phyloP scores from a whole-genome alignment of 352 stramenopile species.

The Elongisporangium anandrum region DNA sequence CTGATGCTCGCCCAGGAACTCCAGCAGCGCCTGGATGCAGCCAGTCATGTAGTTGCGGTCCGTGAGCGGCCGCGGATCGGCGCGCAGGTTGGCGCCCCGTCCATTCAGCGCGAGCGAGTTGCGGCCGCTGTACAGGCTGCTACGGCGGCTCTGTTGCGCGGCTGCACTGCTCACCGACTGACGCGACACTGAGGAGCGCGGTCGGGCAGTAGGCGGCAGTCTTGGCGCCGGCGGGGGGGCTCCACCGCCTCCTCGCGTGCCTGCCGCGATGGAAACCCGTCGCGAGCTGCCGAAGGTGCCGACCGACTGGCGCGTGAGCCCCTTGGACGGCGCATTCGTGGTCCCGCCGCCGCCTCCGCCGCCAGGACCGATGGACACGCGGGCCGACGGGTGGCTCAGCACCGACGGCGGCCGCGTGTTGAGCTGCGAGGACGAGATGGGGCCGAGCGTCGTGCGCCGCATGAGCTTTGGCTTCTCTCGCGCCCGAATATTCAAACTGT shows the following conservation, averaged over 20 bases:
- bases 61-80: slow-evolving; percentile 79
- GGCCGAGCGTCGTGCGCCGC: slow-evolving; percentile 80
- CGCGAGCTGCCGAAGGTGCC: slow-evolving; percentile 28
- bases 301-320: slow-evolving; percentile 58
- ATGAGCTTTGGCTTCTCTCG: slow-evolving; percentile 20
- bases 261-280: slow-evolving; percentile 41
- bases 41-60: slow-evolving; percentile 93
- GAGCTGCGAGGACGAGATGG: slow-evolving; percentile 82
- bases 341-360: slow-evolving; percentile 6
- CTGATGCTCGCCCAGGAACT: slow-evolving; percentile 89
- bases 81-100: slow-evolving; percentile 20
- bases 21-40: slow-evolving; percentile 91
- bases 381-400: slow-evolving; percentile 29
- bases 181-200: slow-evolving; percentile 42
- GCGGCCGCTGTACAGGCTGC: slow-evolving; percentile 58
- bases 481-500: neutral
- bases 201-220: slow-evolving; percentile 12
- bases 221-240: slow-evolving; percentile 7
- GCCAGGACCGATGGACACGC: slow-evolving; percentile 44
- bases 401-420: slow-evolving; percentile 44
- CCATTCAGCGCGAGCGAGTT: slow-evolving; percentile 40
- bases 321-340: slow-evolving; percentile 14
- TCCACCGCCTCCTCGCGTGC: slow-evolving; percentile 4
- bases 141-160: slow-evolving; percentile 29
- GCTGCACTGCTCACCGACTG: slow-evolving; percentile 35